Percentiles rank a stretch among this genome's conserved stretches.
phyloP scores from a whole-genome alignment of 2,329 filamentous ascomycete species.

The Talaromyces albobiverticillius region DNA sequence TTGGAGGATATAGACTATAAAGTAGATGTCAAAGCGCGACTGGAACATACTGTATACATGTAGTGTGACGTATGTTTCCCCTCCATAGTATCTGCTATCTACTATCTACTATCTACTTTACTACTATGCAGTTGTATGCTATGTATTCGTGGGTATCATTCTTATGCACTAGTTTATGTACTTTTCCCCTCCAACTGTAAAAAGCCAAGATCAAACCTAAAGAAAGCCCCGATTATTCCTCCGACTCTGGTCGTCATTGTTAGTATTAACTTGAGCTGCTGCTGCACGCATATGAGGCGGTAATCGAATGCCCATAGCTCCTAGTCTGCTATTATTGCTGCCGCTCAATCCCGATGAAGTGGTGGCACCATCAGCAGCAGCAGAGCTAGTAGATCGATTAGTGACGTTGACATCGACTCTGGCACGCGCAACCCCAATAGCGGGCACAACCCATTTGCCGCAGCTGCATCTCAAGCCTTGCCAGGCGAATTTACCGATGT shows the following conservation, averaged over 20 bases:
- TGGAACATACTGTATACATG: no score
- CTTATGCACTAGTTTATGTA: background rate
- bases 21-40: no score
- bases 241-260: constrained; percentile 6
- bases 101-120: no score
- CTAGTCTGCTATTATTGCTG: constrained; percentile 21
- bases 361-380: no score
- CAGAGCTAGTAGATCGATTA: background rate
- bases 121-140: no score
- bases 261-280: constrained; percentile 9
- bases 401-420: constrained; percentile 71
- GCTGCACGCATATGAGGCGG: constrained; percentile 35
- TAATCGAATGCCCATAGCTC: constrained; percentile 36
- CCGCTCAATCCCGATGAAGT: background rate
- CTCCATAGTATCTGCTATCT: no score
- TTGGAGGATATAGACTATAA: no score
- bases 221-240: constrained; percentile 21
- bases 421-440: constrained; percentile 79
- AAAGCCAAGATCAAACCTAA: no score
- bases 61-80: no score
- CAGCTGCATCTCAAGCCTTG: constrained; percentile 92
- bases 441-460: constrained; percentile 84
- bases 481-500: constrained; percentile 93
- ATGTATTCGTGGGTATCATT: background rate
- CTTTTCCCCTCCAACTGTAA: no score